Evolutionary conservation across 2,329 filamentous ascomycete genomes (phyloP).

Genomic region (Monilinia aucupariae): DNA sequence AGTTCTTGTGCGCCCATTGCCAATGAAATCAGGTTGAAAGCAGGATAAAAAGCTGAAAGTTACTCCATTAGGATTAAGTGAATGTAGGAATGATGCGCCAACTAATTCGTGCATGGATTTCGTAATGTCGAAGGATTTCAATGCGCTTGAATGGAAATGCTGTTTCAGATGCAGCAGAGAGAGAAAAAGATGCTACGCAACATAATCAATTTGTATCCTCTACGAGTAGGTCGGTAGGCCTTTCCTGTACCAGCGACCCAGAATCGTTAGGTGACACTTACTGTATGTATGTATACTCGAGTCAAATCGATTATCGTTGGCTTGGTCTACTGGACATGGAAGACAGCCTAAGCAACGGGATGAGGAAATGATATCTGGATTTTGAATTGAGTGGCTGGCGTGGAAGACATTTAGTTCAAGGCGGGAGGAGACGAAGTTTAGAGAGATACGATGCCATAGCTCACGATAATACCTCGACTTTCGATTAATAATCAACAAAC

Average conservation of each 20-base stretch:
- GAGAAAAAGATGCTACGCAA: conserved; percentile 8
- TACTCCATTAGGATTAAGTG: conserved; percentile 1
- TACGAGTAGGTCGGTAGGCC: too few species aligned
- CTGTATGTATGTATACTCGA: neutral
- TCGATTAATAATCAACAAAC: too few species aligned
- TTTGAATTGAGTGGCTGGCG: conserved; percentile 4
- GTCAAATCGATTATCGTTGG: neutral
- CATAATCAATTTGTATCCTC: conserved; percentile 6
- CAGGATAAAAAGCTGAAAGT: neutral
- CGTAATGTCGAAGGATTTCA: neutral
- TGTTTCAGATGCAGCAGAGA: conserved; percentile 14
- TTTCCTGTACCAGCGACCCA: neutral
- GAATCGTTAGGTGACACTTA: neutral
- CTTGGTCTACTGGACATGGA: neutral
- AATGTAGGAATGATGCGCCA: conserved; percentile 1
- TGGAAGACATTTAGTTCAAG: too few species aligned
- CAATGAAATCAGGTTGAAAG: neutral
- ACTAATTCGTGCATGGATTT: conserved; percentile 7
- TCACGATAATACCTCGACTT: neutral
- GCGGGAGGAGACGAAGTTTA: neutral
- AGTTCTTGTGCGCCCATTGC: neutral
- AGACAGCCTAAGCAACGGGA: neutral
- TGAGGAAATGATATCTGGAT: neutral
- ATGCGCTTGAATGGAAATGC: neutral
- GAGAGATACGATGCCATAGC: neutral